A percentile compares a stretch with the other conserved stretches of the same genome.
phyloP scores from a whole-genome alignment of 352 stramenopile species.

The Thalassiosira exigua region DNA sequence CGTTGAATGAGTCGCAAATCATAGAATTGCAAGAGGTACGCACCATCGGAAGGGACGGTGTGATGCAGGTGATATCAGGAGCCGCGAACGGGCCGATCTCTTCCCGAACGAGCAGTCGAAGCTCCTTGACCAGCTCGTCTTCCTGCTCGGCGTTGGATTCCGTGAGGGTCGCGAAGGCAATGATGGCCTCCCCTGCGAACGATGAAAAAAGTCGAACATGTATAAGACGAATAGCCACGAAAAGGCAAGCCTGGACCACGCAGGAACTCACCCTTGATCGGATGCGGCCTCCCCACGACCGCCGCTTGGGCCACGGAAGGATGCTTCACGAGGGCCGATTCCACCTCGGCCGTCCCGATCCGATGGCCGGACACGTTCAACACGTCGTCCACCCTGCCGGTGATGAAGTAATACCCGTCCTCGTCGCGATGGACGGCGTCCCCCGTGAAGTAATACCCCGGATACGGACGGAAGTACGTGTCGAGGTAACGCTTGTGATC shows the following conservation, averaged over 20 bases:
- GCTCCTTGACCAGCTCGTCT: conserved; percentile 59
- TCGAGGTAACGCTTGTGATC: conserved; percentile 61
- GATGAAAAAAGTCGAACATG: background rate
- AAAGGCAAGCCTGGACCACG: too few relatives aligned
- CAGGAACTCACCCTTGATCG: conserved; percentile 62
- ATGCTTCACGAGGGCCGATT: conserved; percentile 75
- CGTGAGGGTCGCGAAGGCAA: conserved; percentile 80
- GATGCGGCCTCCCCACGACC: conserved; percentile 72
- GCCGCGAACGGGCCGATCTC: conserved; percentile 55
- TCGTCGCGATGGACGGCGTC: conserved; percentile 52
- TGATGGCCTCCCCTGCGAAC: conserved; percentile 68
- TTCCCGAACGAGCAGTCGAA: conserved; percentile 41
- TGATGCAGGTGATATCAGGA: conserved; percentile 53
- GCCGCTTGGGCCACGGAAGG: conserved; percentile 69
- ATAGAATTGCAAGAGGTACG: background rate
- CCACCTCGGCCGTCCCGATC: conserved; percentile 68
- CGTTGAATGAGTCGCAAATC: background rate
- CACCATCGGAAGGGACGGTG: conserved; percentile 85
- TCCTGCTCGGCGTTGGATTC: conserved; percentile 72
- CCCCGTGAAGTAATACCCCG: conserved; percentile 67
- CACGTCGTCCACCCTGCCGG: conserved; percentile 62
- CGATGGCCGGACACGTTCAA: conserved; percentile 61
- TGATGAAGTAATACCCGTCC: conserved; percentile 67
- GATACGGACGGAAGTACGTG: conserved; percentile 62
- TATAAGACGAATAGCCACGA: too few relatives aligned